Evolutionary conservation across 805 yeast genomes (phyloP).

Genomic region (Zygosaccharomyces siamensis): DNA sequence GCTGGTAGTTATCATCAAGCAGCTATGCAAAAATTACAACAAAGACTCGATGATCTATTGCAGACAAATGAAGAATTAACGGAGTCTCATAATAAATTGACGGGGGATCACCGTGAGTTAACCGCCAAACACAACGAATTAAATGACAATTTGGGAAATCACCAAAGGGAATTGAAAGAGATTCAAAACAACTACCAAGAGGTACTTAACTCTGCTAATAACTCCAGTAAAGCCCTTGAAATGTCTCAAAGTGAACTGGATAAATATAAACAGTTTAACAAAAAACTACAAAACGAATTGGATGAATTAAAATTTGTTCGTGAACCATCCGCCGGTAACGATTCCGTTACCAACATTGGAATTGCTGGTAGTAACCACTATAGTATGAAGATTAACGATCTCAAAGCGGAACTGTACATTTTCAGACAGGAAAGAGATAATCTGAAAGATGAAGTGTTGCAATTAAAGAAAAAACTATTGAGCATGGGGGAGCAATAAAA

Average conservation of each 20-base stretch:
- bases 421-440: slow-evolving; percentile 81
- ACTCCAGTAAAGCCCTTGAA: slow-evolving; percentile 69
- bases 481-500: slow-evolving; percentile 11
- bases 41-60: slow-evolving; percentile 53
- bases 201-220: slow-evolving; percentile 66
- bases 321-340: slow-evolving; percentile 35
- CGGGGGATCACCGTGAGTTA: slow-evolving; percentile 31
- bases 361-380: slow-evolving; percentile 35
- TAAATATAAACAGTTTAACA: slow-evolving; percentile 52
- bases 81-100: slow-evolving; percentile 31
- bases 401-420: slow-evolving; percentile 78
- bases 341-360: slow-evolving; percentile 25
- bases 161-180: slow-evolving; percentile 36
- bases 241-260: slow-evolving; percentile 67
- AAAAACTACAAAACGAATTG: slow-evolving; percentile 55
- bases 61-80: slow-evolving; percentile 43
- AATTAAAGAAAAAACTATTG: slow-evolving; percentile 54
- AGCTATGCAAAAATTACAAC: slow-evolving; percentile 43
- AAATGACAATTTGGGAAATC: slow-evolving; percentile 24
- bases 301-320: slow-evolving; percentile 57
- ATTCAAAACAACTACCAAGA: slow-evolving; percentile 65
- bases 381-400: slow-evolving; percentile 70
- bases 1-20: slow-evolving; percentile 18
- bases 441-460: slow-evolving; percentile 54
- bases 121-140: slow-evolving; percentile 29